phyloP scores from a whole-genome alignment of 2,329 filamentous ascomycete species.

The Pseudofabraea citricarpa region DNA sequence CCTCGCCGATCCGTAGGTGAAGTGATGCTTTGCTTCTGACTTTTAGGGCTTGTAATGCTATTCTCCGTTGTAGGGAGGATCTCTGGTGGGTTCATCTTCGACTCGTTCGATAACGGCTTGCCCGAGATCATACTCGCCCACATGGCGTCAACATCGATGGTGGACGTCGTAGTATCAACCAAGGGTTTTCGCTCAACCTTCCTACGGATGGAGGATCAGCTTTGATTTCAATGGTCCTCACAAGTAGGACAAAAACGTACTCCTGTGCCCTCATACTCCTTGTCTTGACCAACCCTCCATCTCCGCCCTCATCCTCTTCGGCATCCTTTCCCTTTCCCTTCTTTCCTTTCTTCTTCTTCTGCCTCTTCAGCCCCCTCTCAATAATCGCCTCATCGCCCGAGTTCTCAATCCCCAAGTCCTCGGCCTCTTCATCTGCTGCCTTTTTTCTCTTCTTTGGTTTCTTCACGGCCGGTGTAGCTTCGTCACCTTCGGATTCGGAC shows the following conservation, averaged over 20 bases:
- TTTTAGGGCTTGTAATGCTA: conserved; percentile 1
- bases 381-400: conserved; percentile 72
- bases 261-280: conserved; percentile 64
- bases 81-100: not conserved
- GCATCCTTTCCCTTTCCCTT: conserved; percentile 32
- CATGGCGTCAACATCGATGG: conserved; percentile 65
- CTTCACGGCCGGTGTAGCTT: conserved; percentile 16
- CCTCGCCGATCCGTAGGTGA: conserved; percentile 4
- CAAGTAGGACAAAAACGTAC: conserved; percentile 32
- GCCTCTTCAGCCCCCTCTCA: conserved; percentile 50
- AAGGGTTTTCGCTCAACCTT: conserved; percentile 23
- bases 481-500: conserved; percentile 36
- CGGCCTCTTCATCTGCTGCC: conserved; percentile 27
- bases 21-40: not conserved
- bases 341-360: conserved; percentile 37
- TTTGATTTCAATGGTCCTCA: not conserved
- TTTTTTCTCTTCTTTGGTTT: conserved; percentile 27
- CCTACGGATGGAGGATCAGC: conserved; percentile 7
- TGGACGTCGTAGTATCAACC: conserved; percentile 35
- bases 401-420: conserved; percentile 53
- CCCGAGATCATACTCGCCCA: conserved; percentile 62
- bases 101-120: conserved; percentile 17
- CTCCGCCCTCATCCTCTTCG: conserved; percentile 58
- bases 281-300: conserved; percentile 66
- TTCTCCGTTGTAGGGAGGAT: conserved; percentile 1